These are phyloP conservation scores for Mucor plumbeus DNA, from an alignment of 371 early-diverging fungal genomes.

Conservation along the genomic window DNA sequence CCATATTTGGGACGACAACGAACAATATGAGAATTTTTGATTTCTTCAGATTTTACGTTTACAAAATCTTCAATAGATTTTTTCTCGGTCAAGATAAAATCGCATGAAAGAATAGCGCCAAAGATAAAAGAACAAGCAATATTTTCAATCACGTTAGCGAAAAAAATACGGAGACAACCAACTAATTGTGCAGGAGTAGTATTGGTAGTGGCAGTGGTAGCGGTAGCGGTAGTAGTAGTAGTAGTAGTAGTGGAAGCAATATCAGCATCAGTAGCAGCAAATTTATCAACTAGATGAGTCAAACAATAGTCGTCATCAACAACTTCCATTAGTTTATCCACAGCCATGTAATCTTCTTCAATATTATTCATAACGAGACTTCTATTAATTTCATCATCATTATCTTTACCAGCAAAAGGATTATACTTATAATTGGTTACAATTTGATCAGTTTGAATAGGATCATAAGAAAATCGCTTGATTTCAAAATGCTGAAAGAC, in stretches of 20 bases:
- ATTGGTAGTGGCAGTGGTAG: background rate
- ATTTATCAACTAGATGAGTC: background rate
- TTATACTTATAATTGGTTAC: background rate
- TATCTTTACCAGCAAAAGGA: background rate
- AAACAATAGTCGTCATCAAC: constrained; percentile 2
- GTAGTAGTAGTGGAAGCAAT: background rate
- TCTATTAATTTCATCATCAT: background rate
- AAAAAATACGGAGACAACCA: constrained; percentile 5
- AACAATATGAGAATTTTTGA: background rate
- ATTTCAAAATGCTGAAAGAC: background rate
- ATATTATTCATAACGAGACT: background rate
- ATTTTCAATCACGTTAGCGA: background rate
- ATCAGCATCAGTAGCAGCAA: background rate
- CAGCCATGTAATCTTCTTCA: background rate
- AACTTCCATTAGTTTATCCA: background rate
- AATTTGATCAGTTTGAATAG: background rate
- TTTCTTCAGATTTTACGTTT: background rate
- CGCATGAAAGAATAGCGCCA: constrained; percentile 6
- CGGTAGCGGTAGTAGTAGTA: background rate
- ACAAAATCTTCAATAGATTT: background rate
- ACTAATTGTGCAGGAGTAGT: background rate
- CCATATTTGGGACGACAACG: background rate
- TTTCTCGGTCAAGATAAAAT: constrained; percentile 11
- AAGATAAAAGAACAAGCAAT: background rate
- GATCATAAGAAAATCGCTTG: background rate